A percentile compares a stretch with the other conserved stretches of the same genome.
Evolutionary conservation across 1,284 basidiomycete species (phyloP).

Genomic region (Irpex rosettiformis): DNA sequence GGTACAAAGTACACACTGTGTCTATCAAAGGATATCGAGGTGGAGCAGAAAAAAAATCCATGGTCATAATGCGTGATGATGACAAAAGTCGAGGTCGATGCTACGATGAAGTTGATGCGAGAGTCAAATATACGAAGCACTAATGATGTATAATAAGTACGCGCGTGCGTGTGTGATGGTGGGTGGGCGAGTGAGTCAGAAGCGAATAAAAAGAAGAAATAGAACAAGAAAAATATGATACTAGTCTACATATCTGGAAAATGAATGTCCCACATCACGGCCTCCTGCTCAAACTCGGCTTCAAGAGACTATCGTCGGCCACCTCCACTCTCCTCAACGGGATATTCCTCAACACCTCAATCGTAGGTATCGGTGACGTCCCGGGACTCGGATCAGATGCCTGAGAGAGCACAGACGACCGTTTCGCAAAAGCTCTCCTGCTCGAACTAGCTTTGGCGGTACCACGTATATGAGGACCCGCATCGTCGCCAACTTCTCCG

Average conservation of each 20-base stretch:
- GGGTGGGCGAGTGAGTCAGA: not conserved
- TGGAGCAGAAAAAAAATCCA: not conserved
- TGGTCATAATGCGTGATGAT: not conserved
- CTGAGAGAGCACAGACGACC: constrained; percentile 3
- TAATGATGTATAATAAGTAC: not conserved
- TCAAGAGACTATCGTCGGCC: constrained; percentile 1
- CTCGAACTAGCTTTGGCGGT: not conserved
- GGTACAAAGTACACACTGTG: no score
- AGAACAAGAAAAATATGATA: not conserved
- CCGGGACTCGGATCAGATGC: not conserved
- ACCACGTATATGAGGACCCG: not conserved
- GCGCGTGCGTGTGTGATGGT: not conserved
- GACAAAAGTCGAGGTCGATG: not conserved
- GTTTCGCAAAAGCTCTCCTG: constrained; percentile 2
- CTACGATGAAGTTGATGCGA: not conserved
- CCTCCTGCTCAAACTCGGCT: constrained; percentile 6
- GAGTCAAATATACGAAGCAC: not conserved
- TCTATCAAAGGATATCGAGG: not conserved
- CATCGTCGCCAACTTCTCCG: not conserved
- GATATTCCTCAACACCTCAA: constrained; percentile 7
- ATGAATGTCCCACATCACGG: not conserved
- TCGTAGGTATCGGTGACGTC: constrained; percentile 6
- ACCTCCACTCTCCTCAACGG: not conserved
- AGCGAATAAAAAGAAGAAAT: not conserved
- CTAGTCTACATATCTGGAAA: not conserved